Evolutionary conservation across 352 stramenopile species (phyloP).

Genomic region (Phytophthora fragariaefolia): DNA sequence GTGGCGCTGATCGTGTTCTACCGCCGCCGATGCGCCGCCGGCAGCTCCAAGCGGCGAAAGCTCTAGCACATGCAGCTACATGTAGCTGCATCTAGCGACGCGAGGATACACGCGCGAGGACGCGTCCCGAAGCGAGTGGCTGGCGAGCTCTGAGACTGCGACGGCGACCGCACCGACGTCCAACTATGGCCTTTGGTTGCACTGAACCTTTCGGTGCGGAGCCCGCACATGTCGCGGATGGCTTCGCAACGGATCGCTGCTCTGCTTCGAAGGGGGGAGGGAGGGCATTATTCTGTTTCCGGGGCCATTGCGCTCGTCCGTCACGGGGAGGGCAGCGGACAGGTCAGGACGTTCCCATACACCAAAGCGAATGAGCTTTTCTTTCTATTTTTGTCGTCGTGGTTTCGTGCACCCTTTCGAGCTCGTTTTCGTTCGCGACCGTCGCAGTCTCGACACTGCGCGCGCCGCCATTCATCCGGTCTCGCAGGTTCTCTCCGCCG

Average conservation of each 20-base stretch:
- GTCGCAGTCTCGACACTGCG: too few species aligned
- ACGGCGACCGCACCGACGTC: conserved; percentile 1
- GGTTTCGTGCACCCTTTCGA: conserved; percentile 33
- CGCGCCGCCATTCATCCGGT: too few species aligned
- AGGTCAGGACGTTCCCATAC: too few species aligned
- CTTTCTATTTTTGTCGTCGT: conserved; percentile 22
- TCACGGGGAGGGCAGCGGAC: too few species aligned
- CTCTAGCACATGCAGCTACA: conserved; percentile 36
- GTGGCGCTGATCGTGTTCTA: conserved; percentile 47
- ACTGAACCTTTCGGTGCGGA: neutral
- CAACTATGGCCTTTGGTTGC: conserved; percentile 21
- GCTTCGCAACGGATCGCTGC: conserved; percentile 13
- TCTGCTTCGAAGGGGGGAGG: too few species aligned
- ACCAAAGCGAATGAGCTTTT: conserved; percentile 19
- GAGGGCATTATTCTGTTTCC: too few species aligned
- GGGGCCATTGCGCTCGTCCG: conserved; percentile 12
- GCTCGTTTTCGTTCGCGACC: conserved; percentile 23
- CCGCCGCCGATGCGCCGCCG: conserved; percentile 36
- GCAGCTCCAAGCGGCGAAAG: conserved; percentile 54
- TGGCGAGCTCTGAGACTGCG: neutral
- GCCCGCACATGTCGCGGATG: conserved; percentile 26
- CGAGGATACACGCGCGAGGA: neutral
- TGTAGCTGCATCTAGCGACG: neutral
- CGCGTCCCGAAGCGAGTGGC: neutral
- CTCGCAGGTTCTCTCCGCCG: conserved; percentile 5